Conservation (phyloP, 2,329 filamentous ascomycete species). For the Colletotrichum salicis region DNA sequence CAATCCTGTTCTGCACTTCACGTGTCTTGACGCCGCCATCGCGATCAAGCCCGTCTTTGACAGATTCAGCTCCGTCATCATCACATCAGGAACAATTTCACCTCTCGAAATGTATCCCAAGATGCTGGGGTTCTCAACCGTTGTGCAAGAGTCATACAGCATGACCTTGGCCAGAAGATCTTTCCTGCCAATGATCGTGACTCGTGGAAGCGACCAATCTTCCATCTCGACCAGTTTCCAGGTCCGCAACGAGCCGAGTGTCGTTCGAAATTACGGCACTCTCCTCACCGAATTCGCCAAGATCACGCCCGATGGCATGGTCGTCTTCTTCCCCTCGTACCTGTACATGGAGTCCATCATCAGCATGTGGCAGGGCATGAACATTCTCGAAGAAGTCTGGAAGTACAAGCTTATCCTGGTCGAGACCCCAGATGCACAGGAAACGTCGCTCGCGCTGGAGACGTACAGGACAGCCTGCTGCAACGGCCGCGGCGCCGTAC, state of each 20-base stretch:
- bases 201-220: constrained; percentile 91
- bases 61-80: constrained; percentile 96
- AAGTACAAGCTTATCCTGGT: constrained; percentile 99
- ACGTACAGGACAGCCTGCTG: constrained; percentile 98
- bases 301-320: constrained; percentile 94
- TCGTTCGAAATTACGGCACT: constrained; percentile 97
- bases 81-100: constrained; percentile 96
- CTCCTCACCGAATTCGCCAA: constrained; percentile 94
- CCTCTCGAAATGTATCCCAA: constrained; percentile 99
- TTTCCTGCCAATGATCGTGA: constrained; percentile 99
- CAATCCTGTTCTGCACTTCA: constrained; percentile 96
- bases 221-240: constrained; percentile 94
- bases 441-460: constrained; percentile 93
- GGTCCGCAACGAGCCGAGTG: constrained; percentile 92
- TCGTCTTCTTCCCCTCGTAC: constrained; percentile 99
- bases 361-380: constrained; percentile 99
- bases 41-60: constrained; percentile 98
- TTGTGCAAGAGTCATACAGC: constrained; percentile 95
- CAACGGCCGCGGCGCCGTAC: constrained; percentile 91
- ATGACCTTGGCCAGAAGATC: constrained; percentile 95
- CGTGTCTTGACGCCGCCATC: constrained; percentile 95
- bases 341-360: constrained; percentile 99
- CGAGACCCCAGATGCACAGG: constrained; percentile 96
- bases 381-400: constrained; percentile 96
- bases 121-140: constrained; percentile 93